Base-by-base conservation (phyloP, 208 protist genomes). In the Crithidia brevicula region DNA sequence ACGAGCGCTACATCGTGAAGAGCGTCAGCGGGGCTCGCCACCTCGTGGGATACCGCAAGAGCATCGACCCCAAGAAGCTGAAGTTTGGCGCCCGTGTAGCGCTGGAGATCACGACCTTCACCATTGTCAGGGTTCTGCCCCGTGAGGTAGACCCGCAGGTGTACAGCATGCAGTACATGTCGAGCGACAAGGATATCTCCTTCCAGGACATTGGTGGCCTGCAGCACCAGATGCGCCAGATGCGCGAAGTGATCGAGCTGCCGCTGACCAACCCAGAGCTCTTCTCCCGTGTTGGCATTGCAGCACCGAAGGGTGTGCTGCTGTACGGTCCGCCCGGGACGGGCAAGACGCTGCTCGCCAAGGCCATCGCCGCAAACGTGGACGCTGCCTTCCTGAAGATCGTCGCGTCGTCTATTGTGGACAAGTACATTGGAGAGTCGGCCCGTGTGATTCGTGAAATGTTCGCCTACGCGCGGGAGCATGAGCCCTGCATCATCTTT, bases 401-500 rank as follows among this genome's bases (percentile, higher is more conserved):
- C 34, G 98, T 99, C 1, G 97, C 96, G 0, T 98, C 91, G 5
- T 98, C 98, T 15, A 99, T 99, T 79, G 98, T 99, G 18, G 98
- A 99, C 79, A 99, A 99, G 86, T 99, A 99, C 89, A 99, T 99
- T 85, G 99, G 99, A 57, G 99, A 99, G 84, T 98, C 90, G 20
- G 98, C 98, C 16, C 91, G 99, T 34, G 83, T 99, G 23, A 98
- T 99, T 68, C 93, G 99, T 42, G 98, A 99, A 74, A 99, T 99
- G 98, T 99, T 99, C 83, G 98, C 94, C 76, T 98, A 97, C 83
- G 94, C 96, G 16, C 85, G 93, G 9, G 98, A 99, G 45, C 97
- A 99, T 83, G 84, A 99, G 87, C 98, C 99, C 13, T 99, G 99
- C 81, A 98, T 99, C 66, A 99, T 99, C 67, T 99, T 99, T 79